Base-by-base conservation (phyloP, 1,139 yeast genomes). In the Williopsis jadinii region DNA sequence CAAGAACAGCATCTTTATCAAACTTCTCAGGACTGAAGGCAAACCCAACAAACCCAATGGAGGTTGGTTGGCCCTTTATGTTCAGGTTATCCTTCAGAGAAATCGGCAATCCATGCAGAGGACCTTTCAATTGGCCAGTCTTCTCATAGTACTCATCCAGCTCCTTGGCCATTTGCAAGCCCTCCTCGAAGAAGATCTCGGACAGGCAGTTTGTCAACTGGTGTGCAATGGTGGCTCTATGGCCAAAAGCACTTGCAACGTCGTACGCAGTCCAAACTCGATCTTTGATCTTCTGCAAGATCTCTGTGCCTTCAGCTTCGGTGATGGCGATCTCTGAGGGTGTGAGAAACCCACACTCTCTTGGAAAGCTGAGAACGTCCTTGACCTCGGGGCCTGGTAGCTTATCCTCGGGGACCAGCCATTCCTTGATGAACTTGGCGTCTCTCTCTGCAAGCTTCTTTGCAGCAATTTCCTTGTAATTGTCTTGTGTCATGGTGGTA, bases 91-190 rank as follows among this genome's bases (percentile, higher is more conserved):
- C 80, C 49, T 73, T 73, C 41, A 81, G 53, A 1, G 87, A 77
- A 37, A 82, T 68, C 19, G 88, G 88, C 44, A 83, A 63, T 3
- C 90, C 90, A 40, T 83, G 86, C 28, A 82, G 62, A 6, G 83
- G 80, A 10, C 84, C 84, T 24, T 65, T 49, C 1, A 65, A 45
- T 41, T 64, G 52, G 1, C 73, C 74, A 32, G 60, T 58, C 32
- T 50, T 45, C 9, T 51, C 48, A 38, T 59, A 65, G 50, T 66
- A 62, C 11, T 59, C 63, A 49, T 77, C 84, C 45, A 75, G 62
- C 44, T 60, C 62, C 47, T 66, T 58, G 2, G 83, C 82, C 40
- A 70, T 59, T 31, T 49, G 51, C 9, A 71, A 50, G 6, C 71
- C 73, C 24, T 52, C 52, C 6, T 67, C 68, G 39, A 64, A 66